Percentiles rank a stretch among this genome's conserved stretches.
These are phyloP conservation scores for Starmerella davenportii DNA, from an alignment of 805 yeast genomes.

Conservation along the genomic window DNA sequence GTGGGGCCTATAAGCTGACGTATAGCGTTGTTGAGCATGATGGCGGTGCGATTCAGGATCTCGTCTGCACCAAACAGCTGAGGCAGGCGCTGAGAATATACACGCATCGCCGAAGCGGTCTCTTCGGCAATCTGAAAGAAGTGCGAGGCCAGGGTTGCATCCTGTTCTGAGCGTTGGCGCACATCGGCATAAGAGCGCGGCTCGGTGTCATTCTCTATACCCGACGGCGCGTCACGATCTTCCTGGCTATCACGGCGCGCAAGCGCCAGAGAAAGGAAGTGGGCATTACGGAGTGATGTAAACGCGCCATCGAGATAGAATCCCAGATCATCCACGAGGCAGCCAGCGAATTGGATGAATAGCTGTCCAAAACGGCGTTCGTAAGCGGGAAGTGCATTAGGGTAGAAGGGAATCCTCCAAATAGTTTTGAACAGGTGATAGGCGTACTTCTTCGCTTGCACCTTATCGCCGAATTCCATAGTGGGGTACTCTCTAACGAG, in stretches of 20 bases:
- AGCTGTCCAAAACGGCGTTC: conserved; percentile 57
- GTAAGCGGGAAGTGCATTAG: conserved; percentile 48
- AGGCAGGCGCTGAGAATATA: conserved; percentile 77
- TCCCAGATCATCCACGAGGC: conserved; percentile 21
- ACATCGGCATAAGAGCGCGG: background rate
- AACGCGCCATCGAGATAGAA: background rate
- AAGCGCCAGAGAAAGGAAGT: background rate
- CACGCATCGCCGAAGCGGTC: conserved; percentile 57
- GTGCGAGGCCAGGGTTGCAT: conserved; percentile 46
- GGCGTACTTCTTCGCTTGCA: conserved; percentile 74
- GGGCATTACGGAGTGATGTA: background rate
- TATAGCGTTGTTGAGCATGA: conserved; percentile 86
- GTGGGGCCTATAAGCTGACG: conserved; percentile 90
- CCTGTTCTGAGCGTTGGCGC: background rate
- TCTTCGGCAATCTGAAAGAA: conserved; percentile 70
- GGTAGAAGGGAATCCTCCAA: conserved; percentile 59
- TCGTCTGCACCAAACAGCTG: conserved; percentile 71
- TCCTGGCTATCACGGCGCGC: background rate
- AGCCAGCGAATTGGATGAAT: conserved; percentile 79
- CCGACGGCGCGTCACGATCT: background rate
- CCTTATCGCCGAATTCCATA: conserved; percentile 89
- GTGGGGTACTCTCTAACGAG: conserved; percentile 93
- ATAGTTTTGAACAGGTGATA: conserved; percentile 65
- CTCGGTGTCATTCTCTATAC: background rate
- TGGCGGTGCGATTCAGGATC: conserved; percentile 82